Base-by-base conservation (phyloP, 1,284 basidiomycete genomes). In the Omphalotus olearius region DNA sequence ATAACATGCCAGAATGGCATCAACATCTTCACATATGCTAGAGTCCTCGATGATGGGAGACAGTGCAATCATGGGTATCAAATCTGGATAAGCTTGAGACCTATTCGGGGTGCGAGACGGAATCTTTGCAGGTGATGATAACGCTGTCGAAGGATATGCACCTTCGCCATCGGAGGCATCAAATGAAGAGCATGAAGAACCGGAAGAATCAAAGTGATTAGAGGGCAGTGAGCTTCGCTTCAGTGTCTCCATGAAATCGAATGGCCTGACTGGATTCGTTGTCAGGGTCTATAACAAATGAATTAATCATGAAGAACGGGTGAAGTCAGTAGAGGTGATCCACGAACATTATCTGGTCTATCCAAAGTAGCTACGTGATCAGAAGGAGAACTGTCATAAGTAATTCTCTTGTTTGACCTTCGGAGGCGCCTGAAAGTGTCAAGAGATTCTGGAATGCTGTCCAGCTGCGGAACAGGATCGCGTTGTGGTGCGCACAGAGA, bases 181-280 rank as follows among this genome's bases (percentile, higher is more conserved):
- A 14, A 50, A 50, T 2, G 48, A 50, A 36, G 48, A 50, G 48
- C 48, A 50, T 16, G 48, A 50, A 25, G 48, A 50, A 30, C 20
- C 14, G 13, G 48, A 44, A 33, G 40, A 43, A 5, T 50, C 48
- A 18, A 36, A 10, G 1, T 50, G 33, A 37, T 38, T 25, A 6
- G 30, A 37, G 9, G 28, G 11, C 23, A 23, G 23, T 18, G 16
- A 50, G n/a, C 20, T 37, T 23, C 48, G 40, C 30, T 43, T 50
- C 40, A 26, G 30, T n/a, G 48, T 42, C 20, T 44, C 18, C 9
- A 50, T 40, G 33, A 16, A 43, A 26, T 50, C 41, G 14, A 50
- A 18, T 16, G 40, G 33, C 18, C 13, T 23, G 17, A 16, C 17
- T 26, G 48, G 37, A 4, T 37, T 36, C n/a, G 17, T 23, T 16